Evolutionary conservation across 257 asterid species (phyloP), one percentile per base, ranked within the genome.

Genomic region (Petunia axillaris): DNA sequence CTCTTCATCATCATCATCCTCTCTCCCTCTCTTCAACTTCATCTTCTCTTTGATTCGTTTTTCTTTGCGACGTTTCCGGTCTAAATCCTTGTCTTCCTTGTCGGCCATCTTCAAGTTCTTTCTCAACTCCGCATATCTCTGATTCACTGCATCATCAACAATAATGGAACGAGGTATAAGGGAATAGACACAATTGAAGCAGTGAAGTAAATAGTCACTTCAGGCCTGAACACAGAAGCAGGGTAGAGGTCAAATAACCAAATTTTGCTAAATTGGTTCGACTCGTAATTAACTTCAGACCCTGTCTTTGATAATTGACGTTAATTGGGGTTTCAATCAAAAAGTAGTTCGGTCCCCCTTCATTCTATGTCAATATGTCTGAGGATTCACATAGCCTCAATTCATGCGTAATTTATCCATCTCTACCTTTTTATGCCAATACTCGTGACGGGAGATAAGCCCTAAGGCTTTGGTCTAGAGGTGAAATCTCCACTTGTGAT

Each of bases 61-160:
- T 75, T 92, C 98, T 86, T 87, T 89, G 79, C 88, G 85, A 25
- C 98, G 92, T 62, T 92, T 79, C 1, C 89, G 88, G 75, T 94
- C 93, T 82, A 86, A 64, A 64, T 85, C 92, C 87, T 96, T 96
- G 85, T 96, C 99, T 83, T 87, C 98, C 86, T 89, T 85, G 89
- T 94, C 98, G 2, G 75, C 92, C 79, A 83, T 83, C 86, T 88
- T 89, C 94, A 96, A 77, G 81, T 78, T 82, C 77, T 91, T 88
- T 86, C 97, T 87, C 88, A 88, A 54, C 85, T 87, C 88, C 1
- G 89, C 91, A 9, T 85, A 94, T 81, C 98, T 85, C 79, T 90
- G 90, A 41, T 53, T 79, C 39, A 94, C 98, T 96, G 93, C 87
- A 84, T 73, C 44, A 74, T 9, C 53, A 36, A 44, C 80, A 81